These are phyloP conservation scores for Furcasterigmium furcatum DNA, from an alignment of 2,329 filamentous ascomycete genomes.

Conservation along the genomic window DNA sequence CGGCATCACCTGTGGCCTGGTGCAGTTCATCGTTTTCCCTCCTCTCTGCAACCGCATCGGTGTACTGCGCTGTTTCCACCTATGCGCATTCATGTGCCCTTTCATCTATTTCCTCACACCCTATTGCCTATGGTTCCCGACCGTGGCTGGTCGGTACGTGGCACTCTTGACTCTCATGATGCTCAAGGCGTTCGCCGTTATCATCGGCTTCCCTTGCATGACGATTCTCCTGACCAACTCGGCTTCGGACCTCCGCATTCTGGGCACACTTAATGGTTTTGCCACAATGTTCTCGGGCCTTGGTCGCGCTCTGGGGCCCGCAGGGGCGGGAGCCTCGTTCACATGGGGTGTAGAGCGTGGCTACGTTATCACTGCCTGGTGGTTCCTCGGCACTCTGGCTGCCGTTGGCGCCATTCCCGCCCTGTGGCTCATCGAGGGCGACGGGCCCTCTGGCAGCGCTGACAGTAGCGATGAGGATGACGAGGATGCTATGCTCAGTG, in stretches of 20 bases:
- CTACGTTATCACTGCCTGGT: constrained; percentile 79
- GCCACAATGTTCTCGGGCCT: constrained; percentile 80
- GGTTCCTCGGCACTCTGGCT: constrained; percentile 65
- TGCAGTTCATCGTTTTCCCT: constrained; percentile 87
- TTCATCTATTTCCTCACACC: constrained; percentile 78
- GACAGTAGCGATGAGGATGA: constrained; percentile 30
- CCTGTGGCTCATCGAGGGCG: constrained; percentile 70
- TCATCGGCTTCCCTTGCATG: constrained; percentile 84
- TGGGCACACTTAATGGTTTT: constrained; percentile 90
- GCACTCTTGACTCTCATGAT: constrained; percentile 68
- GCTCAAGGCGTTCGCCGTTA: constrained; percentile 70
- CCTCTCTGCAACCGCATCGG: constrained; percentile 69
- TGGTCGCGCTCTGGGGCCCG: constrained; percentile 77
- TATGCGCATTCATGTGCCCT: constrained; percentile 65
- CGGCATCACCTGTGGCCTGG: constrained; percentile 72
- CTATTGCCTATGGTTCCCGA: constrained; percentile 66
- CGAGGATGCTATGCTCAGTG: constrained; percentile 17
- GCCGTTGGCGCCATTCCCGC: constrained; percentile 67
- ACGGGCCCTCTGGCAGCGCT: constrained; percentile 51
- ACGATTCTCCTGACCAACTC: constrained; percentile 90
- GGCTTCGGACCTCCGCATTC: constrained; percentile 75
- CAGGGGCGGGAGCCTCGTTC: constrained; percentile 69
- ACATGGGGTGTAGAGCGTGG: constrained; percentile 72
- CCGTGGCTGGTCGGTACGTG: constrained; percentile 45
- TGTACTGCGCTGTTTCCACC: constrained; percentile 68